Percentiles rank a stretch among this genome's conserved stretches.
phyloP scores from a whole-genome alignment of 768 basidiomycete genomes.

The Arthromyces matolae region DNA sequence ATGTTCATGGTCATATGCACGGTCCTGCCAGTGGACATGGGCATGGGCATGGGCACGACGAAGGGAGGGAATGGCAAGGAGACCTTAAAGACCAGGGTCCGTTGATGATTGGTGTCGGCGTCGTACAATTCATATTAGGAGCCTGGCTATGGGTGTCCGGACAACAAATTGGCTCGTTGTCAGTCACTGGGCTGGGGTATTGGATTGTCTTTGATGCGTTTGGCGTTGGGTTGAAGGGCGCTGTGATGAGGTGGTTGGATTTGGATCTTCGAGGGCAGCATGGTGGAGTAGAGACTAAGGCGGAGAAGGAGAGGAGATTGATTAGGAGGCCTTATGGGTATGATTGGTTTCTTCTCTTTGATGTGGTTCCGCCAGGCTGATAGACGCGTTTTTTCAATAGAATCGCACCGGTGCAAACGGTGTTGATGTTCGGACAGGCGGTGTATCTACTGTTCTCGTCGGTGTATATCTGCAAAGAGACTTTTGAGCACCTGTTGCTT shows the following conservation, averaged over 20 bases:
- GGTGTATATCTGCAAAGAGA: conserved; percentile 96
- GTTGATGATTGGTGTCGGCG: conserved; percentile 22
- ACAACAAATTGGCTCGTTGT: conserved; percentile 82
- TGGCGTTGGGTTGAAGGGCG: conserved; percentile 58
- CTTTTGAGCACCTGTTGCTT: conserved; percentile 86
- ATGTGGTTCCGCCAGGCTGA: background rate
- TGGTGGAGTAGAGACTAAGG: conserved; percentile 12
- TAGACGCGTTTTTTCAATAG: conserved; percentile 30
- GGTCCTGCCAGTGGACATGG: conserved; percentile 13
- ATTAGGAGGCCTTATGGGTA: conserved; percentile 60
- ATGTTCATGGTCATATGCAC: conserved; percentile 13
- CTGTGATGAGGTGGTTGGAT: conserved; percentile 43
- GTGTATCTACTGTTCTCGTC: conserved; percentile 94
- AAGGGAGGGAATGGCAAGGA: background rate
- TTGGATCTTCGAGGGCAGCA: background rate
- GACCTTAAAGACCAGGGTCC: background rate
- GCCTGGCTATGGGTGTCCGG: conserved; percentile 84
- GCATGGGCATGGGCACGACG: background rate
- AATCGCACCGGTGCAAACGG: conserved; percentile 63
- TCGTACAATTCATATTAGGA: conserved; percentile 59
- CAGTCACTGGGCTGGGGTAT: conserved; percentile 90
- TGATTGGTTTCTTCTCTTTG: conserved; percentile 11
- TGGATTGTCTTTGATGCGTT: conserved; percentile 94
- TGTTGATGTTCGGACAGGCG: conserved; percentile 81
- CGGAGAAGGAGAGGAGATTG: conserved; percentile 33